Evolutionary conservation across 805 yeast genomes (phyloP).

Genomic region (Candida oleophila): DNA sequence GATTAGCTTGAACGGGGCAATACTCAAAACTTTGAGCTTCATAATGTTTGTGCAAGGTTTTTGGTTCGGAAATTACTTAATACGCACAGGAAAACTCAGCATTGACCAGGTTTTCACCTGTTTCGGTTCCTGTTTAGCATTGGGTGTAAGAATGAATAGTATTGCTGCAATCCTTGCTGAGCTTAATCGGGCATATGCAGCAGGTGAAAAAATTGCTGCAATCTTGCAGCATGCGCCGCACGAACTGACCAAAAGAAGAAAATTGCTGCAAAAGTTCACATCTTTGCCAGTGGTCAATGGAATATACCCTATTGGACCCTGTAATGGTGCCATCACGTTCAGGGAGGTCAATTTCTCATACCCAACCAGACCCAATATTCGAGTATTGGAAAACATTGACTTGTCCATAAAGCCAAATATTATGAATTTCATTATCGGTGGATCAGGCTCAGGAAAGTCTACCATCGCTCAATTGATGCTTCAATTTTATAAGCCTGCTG

Average conservation of each 20-base stretch:
- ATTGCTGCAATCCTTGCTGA: conserved; percentile 57
- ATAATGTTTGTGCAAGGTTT: conserved; percentile 88
- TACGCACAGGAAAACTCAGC: conserved; percentile 46
- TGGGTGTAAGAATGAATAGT: conserved; percentile 60
- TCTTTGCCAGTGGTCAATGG: neutral
- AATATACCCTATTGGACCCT: conserved; percentile 11
- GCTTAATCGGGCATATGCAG: conserved; percentile 72
- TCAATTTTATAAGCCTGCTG: conserved; percentile 49
- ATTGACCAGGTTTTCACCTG: conserved; percentile 76
- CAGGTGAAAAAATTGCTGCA: conserved; percentile 49
- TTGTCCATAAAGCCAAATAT: conserved; percentile 39
- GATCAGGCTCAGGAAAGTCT: conserved; percentile 93
- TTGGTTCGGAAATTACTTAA: conserved; percentile 82
- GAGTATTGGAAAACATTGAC: conserved; percentile 48
- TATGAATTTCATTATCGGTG: conserved; percentile 72
- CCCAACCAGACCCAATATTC: conserved; percentile 48
- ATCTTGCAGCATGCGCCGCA: conserved; percentile 24
- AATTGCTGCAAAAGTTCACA: neutral
- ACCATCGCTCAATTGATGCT: conserved; percentile 66
- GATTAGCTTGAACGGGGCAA: conserved; percentile 54
- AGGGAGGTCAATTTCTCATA: conserved; percentile 61
- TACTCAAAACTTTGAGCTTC: conserved; percentile 56
- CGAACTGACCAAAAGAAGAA: neutral
- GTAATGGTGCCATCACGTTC: conserved; percentile 53
- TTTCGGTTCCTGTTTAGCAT: conserved; percentile 73